These are phyloP conservation scores for Paspalum vaginatum DNA, from an alignment of 176 grass and related monocot species.

Conservation along the genomic window DNA sequence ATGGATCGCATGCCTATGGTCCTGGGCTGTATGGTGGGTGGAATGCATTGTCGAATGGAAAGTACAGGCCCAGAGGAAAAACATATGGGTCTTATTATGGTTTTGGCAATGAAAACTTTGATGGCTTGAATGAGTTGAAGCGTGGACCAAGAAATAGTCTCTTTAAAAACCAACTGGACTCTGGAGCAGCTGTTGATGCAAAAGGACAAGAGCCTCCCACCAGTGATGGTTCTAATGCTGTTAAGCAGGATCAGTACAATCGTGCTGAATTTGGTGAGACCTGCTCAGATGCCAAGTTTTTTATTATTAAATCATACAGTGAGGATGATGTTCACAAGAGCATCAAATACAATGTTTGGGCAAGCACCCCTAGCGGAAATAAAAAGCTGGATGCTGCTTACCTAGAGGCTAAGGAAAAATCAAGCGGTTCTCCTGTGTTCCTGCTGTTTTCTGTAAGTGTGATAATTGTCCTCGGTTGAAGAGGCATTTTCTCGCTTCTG, in stretches of 20 bases:
- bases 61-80: conserved; percentile 64
- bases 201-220: conserved; percentile 50
- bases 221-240: conserved; percentile 34
- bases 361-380: conserved; percentile 79
- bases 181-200: conserved; percentile 42
- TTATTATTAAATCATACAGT: conserved; percentile 91
- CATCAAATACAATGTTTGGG: conserved; percentile 85
- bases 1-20: conserved; percentile 60
- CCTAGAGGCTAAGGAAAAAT: conserved; percentile 64
- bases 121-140: conserved; percentile 79
- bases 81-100: conserved; percentile 58
- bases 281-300: conserved; percentile 74
- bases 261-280: conserved; percentile 66
- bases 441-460: conserved; percentile 86
- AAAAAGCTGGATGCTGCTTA: conserved; percentile 79
- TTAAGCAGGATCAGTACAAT: conserved; percentile 67
- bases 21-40: conserved; percentile 61
- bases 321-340: conserved; percentile 94
- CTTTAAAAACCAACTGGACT: conserved; percentile 50
- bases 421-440: conserved; percentile 56
- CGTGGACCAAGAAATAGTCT: conserved; percentile 64
- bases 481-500: background rate
- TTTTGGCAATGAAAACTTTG: conserved; percentile 64
- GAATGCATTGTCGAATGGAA: conserved; percentile 54
- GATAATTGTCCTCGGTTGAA: background rate